Base-by-base conservation (phyloP, 2,329 filamentous ascomycete genomes). In the Curvularia hawaiiensis region DNA sequence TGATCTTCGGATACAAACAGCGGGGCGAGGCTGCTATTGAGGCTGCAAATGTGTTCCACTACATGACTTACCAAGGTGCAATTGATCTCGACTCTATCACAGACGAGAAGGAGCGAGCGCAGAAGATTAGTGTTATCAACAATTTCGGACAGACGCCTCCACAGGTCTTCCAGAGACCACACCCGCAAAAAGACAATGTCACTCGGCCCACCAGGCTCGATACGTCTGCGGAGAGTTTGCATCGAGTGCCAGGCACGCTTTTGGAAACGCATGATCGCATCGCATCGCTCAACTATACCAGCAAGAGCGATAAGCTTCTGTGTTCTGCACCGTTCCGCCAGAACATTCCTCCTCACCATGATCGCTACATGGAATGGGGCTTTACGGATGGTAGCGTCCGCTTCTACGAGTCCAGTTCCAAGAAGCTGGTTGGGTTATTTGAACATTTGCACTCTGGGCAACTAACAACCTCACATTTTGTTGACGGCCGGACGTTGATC, bases 71-170 rank as follows among this genome's bases (percentile, higher is more conserved):
- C 71, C 90, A 93, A 60, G 96, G 95, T 7, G 92, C 94, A 3
- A 96, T 91, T 63, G 91, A 99, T 73, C 80, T 99, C 4, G 95
- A 99, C 74, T 88, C 88, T 51, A 98, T 99, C 59, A 87, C 89
- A 8, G 94, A 98, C 71, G 90, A 91, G 0, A 87, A 94, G 54
- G 93, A 98, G 75, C 85, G 92, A 43, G 82, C 92, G 7, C 91
- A 94, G 5, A 94, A 92, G 0, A 97, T 97, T 52, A 92, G 92
- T 33, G 96, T 97, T 65, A 98, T 99, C 67, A 94, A 99, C 77
- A 98, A 98, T 68, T 99, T 99, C 75, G 95, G 95, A 0, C 95
- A 99, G 75, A 99, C 96, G 1, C 95, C 96, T 1, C 90, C 96
- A 67, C 96, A 99, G 74, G 90, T 98, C 16, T 99, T 98, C 74